phyloP scores from a whole-genome alignment of 208 protist genomes.

The Leishmania major region DNA sequence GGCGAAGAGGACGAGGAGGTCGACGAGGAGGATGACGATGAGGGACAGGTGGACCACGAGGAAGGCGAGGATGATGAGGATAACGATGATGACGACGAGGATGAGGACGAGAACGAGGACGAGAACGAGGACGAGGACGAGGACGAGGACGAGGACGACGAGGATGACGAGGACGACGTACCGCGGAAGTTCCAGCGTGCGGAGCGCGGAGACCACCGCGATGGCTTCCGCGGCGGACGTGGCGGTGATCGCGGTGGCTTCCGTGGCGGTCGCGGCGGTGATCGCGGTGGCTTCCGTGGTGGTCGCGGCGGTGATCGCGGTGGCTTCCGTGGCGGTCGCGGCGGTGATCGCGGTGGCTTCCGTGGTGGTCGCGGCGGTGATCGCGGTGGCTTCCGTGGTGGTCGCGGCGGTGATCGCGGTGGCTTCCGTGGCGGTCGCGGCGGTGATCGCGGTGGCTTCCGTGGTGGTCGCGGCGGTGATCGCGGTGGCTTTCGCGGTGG shows the following conservation, averaged over 20 bases:
- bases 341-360: slow-evolving; percentile 66
- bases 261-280: slow-evolving; percentile 52
- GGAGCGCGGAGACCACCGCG: slow-evolving; percentile 53
- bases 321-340: slow-evolving; percentile 62
- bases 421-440: slow-evolving; percentile 10
- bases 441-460: slow-evolving; percentile 32
- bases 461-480: slow-evolving; percentile 49
- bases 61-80: slow-evolving; percentile 24
- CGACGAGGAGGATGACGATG: slow-evolving; percentile 31
- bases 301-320: slow-evolving; percentile 59
- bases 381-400: slow-evolving; percentile 71
- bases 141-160: slow-evolving; percentile 40
- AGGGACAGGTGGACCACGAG: slow-evolving; percentile 30
- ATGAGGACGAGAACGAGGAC: slow-evolving; percentile 24
- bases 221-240: slow-evolving; percentile 49
- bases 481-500: slow-evolving; percentile 65
- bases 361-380: slow-evolving; percentile 55
- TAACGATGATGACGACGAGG: slow-evolving; percentile 25
- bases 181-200: slow-evolving; percentile 80
- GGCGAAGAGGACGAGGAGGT: slow-evolving; percentile 22
- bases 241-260: slow-evolving; percentile 47
- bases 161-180: slow-evolving; percentile 45
- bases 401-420: slow-evolving; percentile 15
- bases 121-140: slow-evolving; percentile 39
- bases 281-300: slow-evolving; percentile 52